Evolutionary conservation across 768 basidiomycete species (phyloP).

Genomic region (Mycena vulgaris): DNA sequence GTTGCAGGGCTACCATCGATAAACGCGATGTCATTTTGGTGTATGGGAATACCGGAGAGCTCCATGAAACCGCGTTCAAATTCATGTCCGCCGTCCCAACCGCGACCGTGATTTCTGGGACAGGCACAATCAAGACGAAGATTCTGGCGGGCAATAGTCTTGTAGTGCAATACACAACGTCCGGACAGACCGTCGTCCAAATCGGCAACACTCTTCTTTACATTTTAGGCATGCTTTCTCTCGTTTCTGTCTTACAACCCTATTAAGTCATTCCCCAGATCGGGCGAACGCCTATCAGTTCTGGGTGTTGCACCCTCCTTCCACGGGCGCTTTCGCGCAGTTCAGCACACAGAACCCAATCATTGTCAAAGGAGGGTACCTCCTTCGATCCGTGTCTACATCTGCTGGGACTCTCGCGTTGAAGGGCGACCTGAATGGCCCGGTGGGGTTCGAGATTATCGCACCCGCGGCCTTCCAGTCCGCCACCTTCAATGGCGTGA

Average conservation of each 20-base stretch:
- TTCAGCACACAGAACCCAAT: constrained; percentile 60
- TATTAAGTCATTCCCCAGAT: constrained; percentile 47
- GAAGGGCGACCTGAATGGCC: constrained; percentile 59
- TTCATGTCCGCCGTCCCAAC: constrained; percentile 46
- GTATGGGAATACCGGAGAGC: constrained; percentile 63
- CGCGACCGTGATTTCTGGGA: constrained; percentile 54
- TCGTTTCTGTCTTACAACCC: not conserved
- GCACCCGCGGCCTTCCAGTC: constrained; percentile 58
- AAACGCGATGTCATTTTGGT: constrained; percentile 62
- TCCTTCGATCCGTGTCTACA: constrained; percentile 57
- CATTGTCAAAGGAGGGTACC: constrained; percentile 65
- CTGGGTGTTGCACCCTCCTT: constrained; percentile 64
- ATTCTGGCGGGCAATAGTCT: constrained; percentile 52
- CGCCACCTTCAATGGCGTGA: constrained; percentile 61
- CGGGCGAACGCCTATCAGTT: constrained; percentile 65
- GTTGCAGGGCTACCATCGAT: constrained; percentile 63
- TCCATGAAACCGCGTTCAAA: constrained; percentile 66
- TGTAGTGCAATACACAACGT: constrained; percentile 61
- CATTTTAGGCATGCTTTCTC: constrained; percentile 56
- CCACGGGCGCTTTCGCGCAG: constrained; percentile 52
- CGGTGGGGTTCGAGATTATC: constrained; percentile 61
- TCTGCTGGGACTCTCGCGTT: constrained; percentile 57
- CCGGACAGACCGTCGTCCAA: constrained; percentile 63
- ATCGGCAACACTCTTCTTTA: constrained; percentile 61
- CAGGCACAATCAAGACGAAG: constrained; percentile 54